Evolutionary conservation across 306 rosid species (phyloP).

Genomic region (Prosopis cineraria): DNA sequence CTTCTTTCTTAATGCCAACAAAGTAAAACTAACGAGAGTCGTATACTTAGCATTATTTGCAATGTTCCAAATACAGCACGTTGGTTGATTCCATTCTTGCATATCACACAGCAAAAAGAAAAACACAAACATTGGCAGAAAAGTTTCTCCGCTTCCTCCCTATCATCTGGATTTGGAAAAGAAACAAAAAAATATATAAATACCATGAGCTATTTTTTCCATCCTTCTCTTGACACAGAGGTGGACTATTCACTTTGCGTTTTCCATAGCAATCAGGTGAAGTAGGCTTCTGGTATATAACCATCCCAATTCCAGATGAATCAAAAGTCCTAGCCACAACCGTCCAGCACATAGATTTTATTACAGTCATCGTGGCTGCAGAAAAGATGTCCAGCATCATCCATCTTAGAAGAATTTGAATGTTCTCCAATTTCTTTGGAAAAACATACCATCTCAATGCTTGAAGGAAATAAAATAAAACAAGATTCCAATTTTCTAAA

Average conservation of each 20-base stretch:
- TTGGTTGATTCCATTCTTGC: neutral
- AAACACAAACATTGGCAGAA: neutral
- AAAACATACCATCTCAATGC: neutral
- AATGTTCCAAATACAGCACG: neutral
- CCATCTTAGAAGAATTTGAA: slow-evolving; percentile 23
- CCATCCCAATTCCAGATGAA: slow-evolving; percentile 85
- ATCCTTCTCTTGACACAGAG: slow-evolving; percentile 60
- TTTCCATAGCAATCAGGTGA: slow-evolving; percentile 67
- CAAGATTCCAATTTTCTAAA: neutral
- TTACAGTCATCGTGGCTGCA: slow-evolving; percentile 78
- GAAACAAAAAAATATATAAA: slow-evolving; percentile 20
- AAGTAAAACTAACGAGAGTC: neutral
- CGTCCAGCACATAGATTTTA: slow-evolving; percentile 86
- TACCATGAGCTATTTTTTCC: slow-evolving; percentile 82
- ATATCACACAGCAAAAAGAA: slow-evolving; percentile 8
- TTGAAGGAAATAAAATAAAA: neutral
- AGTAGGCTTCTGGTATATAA: slow-evolving; percentile 88
- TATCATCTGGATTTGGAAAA: neutral
- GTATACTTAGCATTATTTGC: neutral
- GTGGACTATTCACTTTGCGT: slow-evolving; percentile 59
- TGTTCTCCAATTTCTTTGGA: slow-evolving; percentile 11
- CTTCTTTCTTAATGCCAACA: neutral
- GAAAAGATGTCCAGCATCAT: slow-evolving; percentile 35
- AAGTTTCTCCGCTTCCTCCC: neutral
- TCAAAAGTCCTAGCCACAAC: slow-evolving; percentile 66